A percentile compares a stretch with the other conserved stretches of the same genome.
These are phyloP conservation scores for Colletotrichum cereale DNA, from an alignment of 2,329 filamentous ascomycete genomes.

Conservation along the genomic window DNA sequence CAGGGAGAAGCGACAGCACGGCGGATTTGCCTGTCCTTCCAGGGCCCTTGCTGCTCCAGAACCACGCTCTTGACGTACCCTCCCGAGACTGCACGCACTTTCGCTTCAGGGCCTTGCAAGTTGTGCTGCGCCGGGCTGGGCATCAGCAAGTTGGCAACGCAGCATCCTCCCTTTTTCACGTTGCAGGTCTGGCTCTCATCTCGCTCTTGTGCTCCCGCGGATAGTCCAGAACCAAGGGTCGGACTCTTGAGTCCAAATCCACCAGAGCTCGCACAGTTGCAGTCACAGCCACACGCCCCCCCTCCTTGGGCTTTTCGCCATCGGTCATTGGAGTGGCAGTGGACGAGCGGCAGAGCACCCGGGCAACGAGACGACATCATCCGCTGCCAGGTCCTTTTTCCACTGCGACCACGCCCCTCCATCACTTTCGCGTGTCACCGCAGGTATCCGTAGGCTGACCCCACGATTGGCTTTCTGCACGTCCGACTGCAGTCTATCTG, in stretches of 20 bases:
- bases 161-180: not conserved
- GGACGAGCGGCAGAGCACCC: conserved; percentile 35
- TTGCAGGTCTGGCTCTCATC: conserved; percentile 9
- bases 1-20: conserved; percentile 4
- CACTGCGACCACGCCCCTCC: conserved; percentile 34
- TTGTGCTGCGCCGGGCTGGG: not conserved
- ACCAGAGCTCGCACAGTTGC: conserved; percentile 8
- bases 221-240: not conserved
- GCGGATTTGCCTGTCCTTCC: not conserved
- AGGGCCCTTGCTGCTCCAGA: conserved; percentile 7
- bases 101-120: not conserved
- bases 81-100: conserved; percentile 4
- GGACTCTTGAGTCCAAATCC: not conserved
- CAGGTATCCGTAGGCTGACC: not conserved
- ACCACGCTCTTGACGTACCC: not conserved
- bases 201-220: conserved; percentile 4
- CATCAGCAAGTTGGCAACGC: not conserved
- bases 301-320: conserved; percentile 11
- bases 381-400: conserved; percentile 36
- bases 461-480: conserved; percentile 24
- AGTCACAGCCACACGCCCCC: conserved; percentile 23
- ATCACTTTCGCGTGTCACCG: conserved; percentile 12
- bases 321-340: conserved; percentile 35
- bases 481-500: conserved; percentile 1
- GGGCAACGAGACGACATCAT: conserved; percentile 38